phyloP scores from a whole-genome alignment of 805 yeast genomes.

The Yarrowia sp. region DNA sequence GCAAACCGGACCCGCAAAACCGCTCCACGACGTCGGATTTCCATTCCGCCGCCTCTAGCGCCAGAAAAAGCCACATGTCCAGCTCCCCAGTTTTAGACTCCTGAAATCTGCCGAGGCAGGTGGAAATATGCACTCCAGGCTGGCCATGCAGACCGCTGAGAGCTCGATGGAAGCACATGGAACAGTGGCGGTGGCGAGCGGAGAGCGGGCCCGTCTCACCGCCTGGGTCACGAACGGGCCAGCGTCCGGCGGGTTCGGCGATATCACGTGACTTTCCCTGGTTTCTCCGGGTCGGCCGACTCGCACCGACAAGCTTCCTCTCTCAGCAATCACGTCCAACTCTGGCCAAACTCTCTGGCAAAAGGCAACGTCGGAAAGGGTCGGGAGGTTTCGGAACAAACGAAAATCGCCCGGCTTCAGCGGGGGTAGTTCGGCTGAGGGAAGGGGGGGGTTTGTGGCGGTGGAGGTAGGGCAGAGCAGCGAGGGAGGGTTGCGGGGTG shows the following conservation, averaged over 20 bases:
- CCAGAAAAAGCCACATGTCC: neutral
- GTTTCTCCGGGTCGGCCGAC: conserved; percentile 19
- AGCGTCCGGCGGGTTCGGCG: too few species aligned
- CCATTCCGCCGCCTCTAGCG: neutral
- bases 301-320: neutral
- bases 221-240: too few species aligned
- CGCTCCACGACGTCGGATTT: neutral
- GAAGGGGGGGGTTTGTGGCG: too few species aligned
- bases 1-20: neutral
- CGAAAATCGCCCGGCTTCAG: conserved; percentile 34
- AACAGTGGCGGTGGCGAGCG: neutral
- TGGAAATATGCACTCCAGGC: conserved; percentile 25
- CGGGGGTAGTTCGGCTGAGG: conserved; percentile 21
- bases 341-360: neutral
- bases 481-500: neutral
- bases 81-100: neutral
- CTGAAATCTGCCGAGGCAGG: conserved; percentile 21
- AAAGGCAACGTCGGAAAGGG: conserved; percentile 35
- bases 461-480: neutral
- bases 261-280: conserved; percentile 6
- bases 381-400: conserved; percentile 30
- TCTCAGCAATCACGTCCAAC: neutral
- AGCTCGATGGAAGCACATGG: neutral
- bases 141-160: neutral
- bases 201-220: too few species aligned